Evolutionary conservation across 2,329 filamentous ascomycete species (phyloP), one percentile per base, ranked within the genome.

Genomic region (Fusarium illudens): DNA sequence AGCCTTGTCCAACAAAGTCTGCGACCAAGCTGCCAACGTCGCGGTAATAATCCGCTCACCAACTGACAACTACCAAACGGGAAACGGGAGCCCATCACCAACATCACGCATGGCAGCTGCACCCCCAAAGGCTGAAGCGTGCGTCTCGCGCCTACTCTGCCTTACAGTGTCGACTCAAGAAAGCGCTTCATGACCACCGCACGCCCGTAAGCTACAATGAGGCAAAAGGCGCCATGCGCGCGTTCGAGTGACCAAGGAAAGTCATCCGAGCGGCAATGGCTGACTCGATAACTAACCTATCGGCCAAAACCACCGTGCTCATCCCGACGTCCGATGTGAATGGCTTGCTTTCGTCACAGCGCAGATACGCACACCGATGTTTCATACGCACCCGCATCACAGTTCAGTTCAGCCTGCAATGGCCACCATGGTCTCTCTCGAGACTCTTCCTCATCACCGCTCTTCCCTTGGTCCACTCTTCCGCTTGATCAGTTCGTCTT

Each of bases 351-450:
- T 27, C 17, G 25, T 55, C 33, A 57, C 42, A 48, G 62, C 33
- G 50, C 46, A 54, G 53, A 58, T 49, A 56, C 55, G 54, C 65
- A 70, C 67, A 70, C 67, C 67, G 67, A 70, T 63, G 57, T 68
- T 70, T 70, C 52, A 44, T 62, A 30, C 30, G 30, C 58, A 57
- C 39, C 19, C 34, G 33, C 53, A 56, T 56, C 51, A 54, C 36
- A 68, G 32, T 34, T 32, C 36, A 68, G 32, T 34, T 32, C 49
- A 49, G 42, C 51, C 50, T 44, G 44, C 48, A 42, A 48, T 46
- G 30, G 32, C 51, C 57, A 54, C n/a, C 57, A 52, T 60, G 29
- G 15, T 19, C 42, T 52, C n/a, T 22, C 60, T 13, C 27, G 30
- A 60, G 63, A 39, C 27, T 65, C 32, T 13, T 33, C 37, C n/a